Base-by-base conservation (phyloP, 495 filamentous ascomycete species). In the Talaromyces wortmannii region DNA sequence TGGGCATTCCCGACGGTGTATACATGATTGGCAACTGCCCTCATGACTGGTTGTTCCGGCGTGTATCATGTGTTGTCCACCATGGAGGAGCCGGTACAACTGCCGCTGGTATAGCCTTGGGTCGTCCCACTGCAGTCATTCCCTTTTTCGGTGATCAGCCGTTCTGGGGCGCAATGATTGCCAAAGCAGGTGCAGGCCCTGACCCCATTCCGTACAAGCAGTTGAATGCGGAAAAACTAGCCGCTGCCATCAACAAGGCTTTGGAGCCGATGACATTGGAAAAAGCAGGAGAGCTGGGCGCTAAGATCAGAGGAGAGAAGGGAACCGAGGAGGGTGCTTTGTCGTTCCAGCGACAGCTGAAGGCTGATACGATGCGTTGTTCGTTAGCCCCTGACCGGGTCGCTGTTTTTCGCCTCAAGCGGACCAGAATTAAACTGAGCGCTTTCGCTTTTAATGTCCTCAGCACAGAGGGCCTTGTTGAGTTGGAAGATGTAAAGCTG, bases 141-240 rank as follows among this genome's bases (percentile, higher is more conserved):
- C 89, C 89, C 0, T 94, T 94, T 70, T 92, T 94, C 60, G 89
- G 89, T 5, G 89, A 92, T 54, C 88, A 92, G 62, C 84, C 86
- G 2, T 92, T 91, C 57, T 92, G 89, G 89, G 89, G 89, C 15
- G 71, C 79, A 2, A 88, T 92, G 78, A 80, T 92, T 17, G 83
- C 84, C 3, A 74, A 68, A 45, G 83, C 87, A 15, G 85, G 86
- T 5, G 89, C 88, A 1, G 89, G 89, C 4, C 88, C 88, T 0
- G 59, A 66, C 0, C 88, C 89, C 0, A 87, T 91, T 55, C 85
- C 87, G 0, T 78, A 83, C 65, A 87, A 85, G 59, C 74, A 81
- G 18, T 71, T 95, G 18, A 89, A 79, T 0, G 74, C 78, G 0
- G 77, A 82, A 4, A 81, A 76, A 0, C 68, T 95, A 7, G 82